phyloP scores from a whole-genome alignment of 2,329 filamentous ascomycete species.

The Dryadomyces quercivorus region DNA sequence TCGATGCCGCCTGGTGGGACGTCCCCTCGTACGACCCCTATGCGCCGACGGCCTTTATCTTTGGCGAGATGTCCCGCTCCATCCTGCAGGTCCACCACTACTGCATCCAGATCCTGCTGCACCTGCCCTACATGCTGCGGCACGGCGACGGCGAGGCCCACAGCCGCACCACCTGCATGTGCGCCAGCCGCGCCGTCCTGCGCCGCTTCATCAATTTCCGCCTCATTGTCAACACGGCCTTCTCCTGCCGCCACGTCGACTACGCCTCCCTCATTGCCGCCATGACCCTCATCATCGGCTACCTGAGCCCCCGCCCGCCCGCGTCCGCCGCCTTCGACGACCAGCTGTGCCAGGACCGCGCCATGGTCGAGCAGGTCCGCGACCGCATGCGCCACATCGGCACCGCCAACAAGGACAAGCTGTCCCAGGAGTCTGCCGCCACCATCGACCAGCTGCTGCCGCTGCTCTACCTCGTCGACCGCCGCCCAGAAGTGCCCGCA shows the following conservation, averaged over 20 bases:
- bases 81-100: slow-evolving; percentile 39
- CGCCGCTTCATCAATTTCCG: slow-evolving; percentile 35
- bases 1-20: slow-evolving; percentile 37
- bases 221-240: slow-evolving; percentile 21
- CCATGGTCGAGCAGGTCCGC: slow-evolving; percentile 23
- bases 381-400: slow-evolving; percentile 27
- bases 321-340: slow-evolving; percentile 6
- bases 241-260: slow-evolving; percentile 35
- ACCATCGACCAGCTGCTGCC: slow-evolving; percentile 31
- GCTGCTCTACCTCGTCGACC: slow-evolving; percentile 21
- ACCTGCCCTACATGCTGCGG: slow-evolving; percentile 41
- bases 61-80: slow-evolving; percentile 21
- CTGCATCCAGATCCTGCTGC: slow-evolving; percentile 36
- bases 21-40: slow-evolving; percentile 17
- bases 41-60: slow-evolving; percentile 11
- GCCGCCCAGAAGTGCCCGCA: slow-evolving; percentile 4
- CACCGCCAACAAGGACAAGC: slow-evolving; percentile 24
- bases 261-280: slow-evolving; percentile 39
- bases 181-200: slow-evolving; percentile 38
- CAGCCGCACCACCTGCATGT: slow-evolving; percentile 34
- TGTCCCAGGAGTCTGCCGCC: slow-evolving; percentile 28
- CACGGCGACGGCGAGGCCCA: slow-evolving; percentile 15
- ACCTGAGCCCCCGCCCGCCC: slow-evolving; percentile 24
- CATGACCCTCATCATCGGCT: slow-evolving; percentile 37
- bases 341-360: slow-evolving; percentile 22